phyloP scores from a whole-genome alignment of 1,284 basidiomycete genomes.

The Melampsora americana region DNA sequence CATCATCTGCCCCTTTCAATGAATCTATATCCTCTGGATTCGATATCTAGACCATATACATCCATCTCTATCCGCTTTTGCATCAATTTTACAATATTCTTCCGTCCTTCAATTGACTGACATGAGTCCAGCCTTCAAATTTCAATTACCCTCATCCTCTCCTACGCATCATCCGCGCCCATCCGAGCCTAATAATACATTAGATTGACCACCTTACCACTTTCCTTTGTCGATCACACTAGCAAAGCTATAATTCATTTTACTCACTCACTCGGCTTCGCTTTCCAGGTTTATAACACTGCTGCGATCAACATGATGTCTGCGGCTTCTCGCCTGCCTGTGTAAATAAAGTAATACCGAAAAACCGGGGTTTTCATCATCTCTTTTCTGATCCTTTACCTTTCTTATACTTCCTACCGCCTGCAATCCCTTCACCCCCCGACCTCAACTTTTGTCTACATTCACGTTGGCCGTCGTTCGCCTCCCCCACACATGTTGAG shows the following conservation, averaged over 20 bases:
- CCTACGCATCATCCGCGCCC: conserved; percentile 4
- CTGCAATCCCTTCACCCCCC: neutral
- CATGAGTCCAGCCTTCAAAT: no score
- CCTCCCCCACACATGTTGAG: no score
- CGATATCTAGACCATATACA: no score
- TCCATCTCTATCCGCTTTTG: no score
- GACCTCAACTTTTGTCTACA: neutral
- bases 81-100: no score
- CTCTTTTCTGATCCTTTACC: neutral
- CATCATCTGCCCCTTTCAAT: no score
- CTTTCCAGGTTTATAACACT: neutral
- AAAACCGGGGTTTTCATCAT: neutral
- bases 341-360: neutral
- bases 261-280: neutral
- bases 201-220: no score
- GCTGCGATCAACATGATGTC: neutral
- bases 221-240: no score
- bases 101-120: no score
- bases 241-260: neutral
- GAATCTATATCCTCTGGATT: no score
- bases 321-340: neutral
- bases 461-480: neutral
- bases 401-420: neutral
- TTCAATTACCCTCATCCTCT: neutral
- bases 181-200: neutral